Evolutionary conservation across 192 early-diverging fungal species (phyloP).

Genomic region (Pilaira anomala): DNA sequence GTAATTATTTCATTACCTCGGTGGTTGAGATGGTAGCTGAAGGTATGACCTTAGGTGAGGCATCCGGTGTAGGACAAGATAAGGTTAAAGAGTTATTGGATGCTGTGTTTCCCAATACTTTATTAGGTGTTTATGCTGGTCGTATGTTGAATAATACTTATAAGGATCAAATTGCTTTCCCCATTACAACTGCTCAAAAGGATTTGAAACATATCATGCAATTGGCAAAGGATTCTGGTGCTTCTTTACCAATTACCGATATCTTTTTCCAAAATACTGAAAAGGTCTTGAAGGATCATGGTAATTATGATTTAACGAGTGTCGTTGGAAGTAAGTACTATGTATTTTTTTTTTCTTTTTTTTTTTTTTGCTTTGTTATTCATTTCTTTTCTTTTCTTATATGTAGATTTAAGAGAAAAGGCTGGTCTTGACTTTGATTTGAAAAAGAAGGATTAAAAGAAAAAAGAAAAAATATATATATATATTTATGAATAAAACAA

Average conservation of each 20-base stretch:
- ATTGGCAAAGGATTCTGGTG: constrained; percentile 35
- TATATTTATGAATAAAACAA: too few relatives aligned
- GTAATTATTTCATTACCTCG: constrained; percentile 63
- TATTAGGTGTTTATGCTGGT: constrained; percentile 47
- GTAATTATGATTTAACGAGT: constrained; percentile 24
- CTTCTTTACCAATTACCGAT: constrained; percentile 38
- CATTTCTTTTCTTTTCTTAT: too few relatives aligned
- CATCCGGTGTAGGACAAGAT: constrained; percentile 44
- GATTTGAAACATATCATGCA: constrained; percentile 43
- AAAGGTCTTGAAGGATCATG: neutral
- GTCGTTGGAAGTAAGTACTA: constrained; percentile 35
- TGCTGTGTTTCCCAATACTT: constrained; percentile 44
- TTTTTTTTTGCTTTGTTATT: neutral
- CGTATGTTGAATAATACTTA: constrained; percentile 41
- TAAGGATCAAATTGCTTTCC: constrained; percentile 36
- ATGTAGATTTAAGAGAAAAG: neutral
- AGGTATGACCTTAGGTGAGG: constrained; percentile 57
- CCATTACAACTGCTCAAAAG: constrained; percentile 41
- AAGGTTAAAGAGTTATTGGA: constrained; percentile 52
- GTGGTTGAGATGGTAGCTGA: constrained; percentile 61
- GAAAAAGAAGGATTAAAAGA: neutral
- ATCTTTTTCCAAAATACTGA: constrained; percentile 19
- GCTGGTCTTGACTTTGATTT: constrained; percentile 14
- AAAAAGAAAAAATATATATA: too few relatives aligned
- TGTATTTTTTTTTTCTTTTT: neutral